Conservation (phyloP, 331 rosid genomes). For the Stylosanthes scabra region DNA sequence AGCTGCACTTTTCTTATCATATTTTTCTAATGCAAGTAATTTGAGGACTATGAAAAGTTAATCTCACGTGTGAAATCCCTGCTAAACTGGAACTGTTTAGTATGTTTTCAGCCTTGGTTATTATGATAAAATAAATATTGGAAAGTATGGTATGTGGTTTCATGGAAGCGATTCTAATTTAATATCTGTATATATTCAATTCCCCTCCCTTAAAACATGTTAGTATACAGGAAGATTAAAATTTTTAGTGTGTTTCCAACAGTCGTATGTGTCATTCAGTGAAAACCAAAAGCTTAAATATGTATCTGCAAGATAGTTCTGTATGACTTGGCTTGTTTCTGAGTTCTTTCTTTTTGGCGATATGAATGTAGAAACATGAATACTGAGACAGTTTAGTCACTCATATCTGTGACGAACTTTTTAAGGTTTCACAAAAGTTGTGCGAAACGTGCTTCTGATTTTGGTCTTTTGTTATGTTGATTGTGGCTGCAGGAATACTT, state of each 20-base stretch:
- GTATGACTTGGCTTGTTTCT: constrained; percentile 15
- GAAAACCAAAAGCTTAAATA: not conserved
- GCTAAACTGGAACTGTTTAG: constrained; percentile 3
- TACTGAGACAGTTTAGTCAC: constrained; percentile 13
- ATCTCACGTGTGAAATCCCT: not conserved
- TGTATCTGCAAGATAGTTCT: constrained; percentile 6
- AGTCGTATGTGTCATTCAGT: not conserved
- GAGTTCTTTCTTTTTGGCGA: not conserved
- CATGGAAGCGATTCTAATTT: not conserved
- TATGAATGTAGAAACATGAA: constrained; percentile 18
- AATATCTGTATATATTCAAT: constrained; percentile 1
- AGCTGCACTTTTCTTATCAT: constrained; percentile 1
- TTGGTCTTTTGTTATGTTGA: constrained; percentile 20
- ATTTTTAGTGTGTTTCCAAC: constrained; percentile 5
- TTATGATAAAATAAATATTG: not conserved
- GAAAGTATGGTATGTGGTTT: constrained; percentile 6
- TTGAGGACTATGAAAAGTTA: constrained; percentile 23
- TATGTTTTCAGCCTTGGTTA: not conserved
- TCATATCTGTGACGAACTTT: not conserved
- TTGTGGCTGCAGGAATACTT: constrained; percentile 78
- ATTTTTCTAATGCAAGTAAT: constrained; percentile 11
- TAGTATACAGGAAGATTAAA: not conserved
- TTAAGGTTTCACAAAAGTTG: constrained; percentile 17
- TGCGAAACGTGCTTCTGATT: constrained; percentile 24
- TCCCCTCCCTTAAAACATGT: constrained; percentile 1